These are phyloP conservation scores for Puya raimondii DNA, from an alignment of 176 grass and related monocot genomes.

Conservation along the genomic window DNA sequence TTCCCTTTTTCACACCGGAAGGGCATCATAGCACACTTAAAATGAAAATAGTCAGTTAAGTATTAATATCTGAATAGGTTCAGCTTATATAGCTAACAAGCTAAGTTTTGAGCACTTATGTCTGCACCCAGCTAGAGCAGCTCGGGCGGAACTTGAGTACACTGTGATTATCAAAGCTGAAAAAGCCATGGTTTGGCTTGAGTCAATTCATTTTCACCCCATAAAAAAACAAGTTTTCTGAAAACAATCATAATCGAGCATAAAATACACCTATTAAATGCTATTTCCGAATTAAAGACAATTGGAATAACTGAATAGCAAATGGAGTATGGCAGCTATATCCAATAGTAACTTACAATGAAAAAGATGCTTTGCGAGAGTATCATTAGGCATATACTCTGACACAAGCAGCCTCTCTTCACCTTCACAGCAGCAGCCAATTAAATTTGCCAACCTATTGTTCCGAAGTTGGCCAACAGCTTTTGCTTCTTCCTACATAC, in stretches of 20 bases:
- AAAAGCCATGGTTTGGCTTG: not conserved
- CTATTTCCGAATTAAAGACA: not conserved
- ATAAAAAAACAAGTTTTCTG: not conserved
- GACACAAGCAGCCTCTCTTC: constrained; percentile 95
- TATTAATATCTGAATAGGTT: no score
- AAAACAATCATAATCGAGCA: not conserved
- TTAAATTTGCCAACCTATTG: constrained; percentile 74
- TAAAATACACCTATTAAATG: not conserved
- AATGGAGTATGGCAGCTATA: not conserved
- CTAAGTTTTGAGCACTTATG: no score
- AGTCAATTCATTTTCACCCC: not conserved
- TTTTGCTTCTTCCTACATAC: constrained; percentile 82
- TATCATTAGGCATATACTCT: constrained; percentile 98
- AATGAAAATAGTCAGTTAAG: no score
- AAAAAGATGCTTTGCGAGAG: constrained; percentile 96
- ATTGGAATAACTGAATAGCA: not conserved
- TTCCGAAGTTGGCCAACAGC: constrained; percentile 74
- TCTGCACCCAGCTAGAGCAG: no score
- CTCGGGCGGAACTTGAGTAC: no score
- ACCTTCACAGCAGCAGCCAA: constrained; percentile 95
- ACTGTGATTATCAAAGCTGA: no score
- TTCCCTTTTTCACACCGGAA: not conserved
- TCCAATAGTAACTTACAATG: constrained; percentile 55
- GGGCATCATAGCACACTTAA: no score
- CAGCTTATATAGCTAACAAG: no score